Evolutionary conservation across 345 rosid genomes (phyloP), one percentile per base, ranked within the genome.

Genomic region (Eucalyptus coolabah): DNA sequence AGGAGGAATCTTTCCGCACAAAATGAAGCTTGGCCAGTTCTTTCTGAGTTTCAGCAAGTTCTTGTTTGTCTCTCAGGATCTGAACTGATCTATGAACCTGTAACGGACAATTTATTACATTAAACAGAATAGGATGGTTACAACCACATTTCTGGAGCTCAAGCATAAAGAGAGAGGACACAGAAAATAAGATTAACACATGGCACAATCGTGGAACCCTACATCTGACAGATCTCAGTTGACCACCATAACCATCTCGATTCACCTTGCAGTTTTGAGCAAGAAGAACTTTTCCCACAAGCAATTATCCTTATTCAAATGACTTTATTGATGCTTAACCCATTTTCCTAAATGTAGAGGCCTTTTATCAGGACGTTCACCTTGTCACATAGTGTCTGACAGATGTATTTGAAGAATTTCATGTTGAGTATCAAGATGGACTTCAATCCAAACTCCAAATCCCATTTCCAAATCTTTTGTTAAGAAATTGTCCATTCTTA

Each of bases 11-110:
- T 91, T 97, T 98, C 90, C 94, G 98, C 81, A 81, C 98, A 92
- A 97, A 95, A 88, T 97, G 99, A 91, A 98, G 95, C 93, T 95
- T 98, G 54, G 97, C 97, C 59, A 98, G 90, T 89, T 97, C 99
- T 91, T 98, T 98, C 90, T 98, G 98, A 45, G 99, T 89, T 16
- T 98, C 99, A 28, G 97, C 97, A 87, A 97, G 96, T 91, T 98
- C 99, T 95, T 98, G 99, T 92, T 97, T 98, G 92, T 98, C 99
- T 92, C 99, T 96, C 16, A 98, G 93, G 91, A 98, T 95, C 95
- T 98, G 99, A 88, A 98, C 98, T 60, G 99, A 98, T 90, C 99
- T 95, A 90, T 97, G 98, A 89, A 98, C 99, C 99, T 98, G 93
- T 63, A 91, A 90, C 49, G 34, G 26, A 89, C 85, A 90, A 89